Evolutionary conservation across 345 rosid species (phyloP), one percentile per base, ranked within the genome.

Genomic region (Hirschfeldia incana): DNA sequence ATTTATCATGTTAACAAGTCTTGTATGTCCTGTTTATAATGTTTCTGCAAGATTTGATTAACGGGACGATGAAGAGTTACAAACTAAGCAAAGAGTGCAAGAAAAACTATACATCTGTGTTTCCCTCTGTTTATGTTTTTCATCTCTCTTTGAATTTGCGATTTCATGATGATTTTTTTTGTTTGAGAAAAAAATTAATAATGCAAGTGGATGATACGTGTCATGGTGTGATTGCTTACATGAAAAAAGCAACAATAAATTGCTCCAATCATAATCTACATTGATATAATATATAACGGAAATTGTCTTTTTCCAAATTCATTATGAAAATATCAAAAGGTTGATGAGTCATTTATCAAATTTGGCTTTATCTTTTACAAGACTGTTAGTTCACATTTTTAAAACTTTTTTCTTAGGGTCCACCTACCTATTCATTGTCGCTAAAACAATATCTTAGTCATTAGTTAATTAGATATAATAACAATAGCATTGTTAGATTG

Each of bases 31-130:
- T 79, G 33, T 73, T 73, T 67, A 79, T 79, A 73, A 68, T 74
- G 82, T 73, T 79, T 79, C 42, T 68, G 44, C 82, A 78, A 78
- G 77, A 78, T 29, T 70, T 72, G 65, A 67, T 78, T 59, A 72
- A 65, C 16, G 30, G 26, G 61, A 57, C 72, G 60, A 17, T 28
- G 46, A 37, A 71, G 58, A 55, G 37, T 55, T 64, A 55, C 8
- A 49, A 57, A 71, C 11, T 59, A 67, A 60, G 67, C 70, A 3
- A 36, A 37, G 70, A 79, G 75, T 69, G 82, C 74, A 79, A 79
- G 74, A 61, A 73, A 73, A 73, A 27, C 64, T 79, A 75, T 67
- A 74, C 8, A 74, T 68, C 55, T 51, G 75, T 74, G 75, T 74
- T 74, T 74, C 51, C 79, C 74, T 79, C 51, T 74, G 79, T 74